Base-by-base conservation (phyloP, 169 alveolate species). In the Eimeria acervulina region DNA sequence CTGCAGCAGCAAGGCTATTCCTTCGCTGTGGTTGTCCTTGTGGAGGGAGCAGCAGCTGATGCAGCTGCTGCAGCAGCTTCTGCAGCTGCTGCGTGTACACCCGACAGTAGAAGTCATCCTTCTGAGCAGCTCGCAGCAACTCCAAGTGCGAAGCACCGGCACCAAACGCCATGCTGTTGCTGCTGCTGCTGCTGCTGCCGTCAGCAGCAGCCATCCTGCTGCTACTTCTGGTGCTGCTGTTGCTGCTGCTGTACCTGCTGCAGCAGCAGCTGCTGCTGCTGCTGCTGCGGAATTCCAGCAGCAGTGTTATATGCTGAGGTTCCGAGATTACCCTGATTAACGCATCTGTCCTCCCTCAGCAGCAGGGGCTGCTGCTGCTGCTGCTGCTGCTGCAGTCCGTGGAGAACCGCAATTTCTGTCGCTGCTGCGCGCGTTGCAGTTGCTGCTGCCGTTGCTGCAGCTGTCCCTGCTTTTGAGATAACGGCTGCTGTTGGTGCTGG, bases 1-100 rank as follows among this genome's bases (percentile, higher is more conserved):
- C 6, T 51, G 59, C 52, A 47, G 1, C 31, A 55, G 38, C 26
- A 15, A 21, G 21, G 26, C 38, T 36, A 26, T 42, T 17, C 61
- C 89, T 36, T 28, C 89, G 38, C 2, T 19, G 42, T 2, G 63
- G 55, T 28, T 78, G 63, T 15, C n/a, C 38, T 0, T 36, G 55
- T 6, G 8, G 8, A 19, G 89, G 89, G 63, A 78, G 89, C 59
- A 78, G 89, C 66, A 78, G 89, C 89, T 78, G 89, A 59, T 36
- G 89, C 89, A 78, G 63, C 89, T 78, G 89, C 89, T n/a, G 89
- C 89, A 78, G 63, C 89, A 78, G 89, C 89, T 51, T 51, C 59
- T 51, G 59, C 2, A 51, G 59, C 7, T 51, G 59, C 59, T 51
- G 59, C 15, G 59, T 78, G 7, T 78, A 78, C 1, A 78, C 63